phyloP scores from a whole-genome alignment of 192 early-diverging fungal genomes.

The Umbelopsis sp. region DNA sequence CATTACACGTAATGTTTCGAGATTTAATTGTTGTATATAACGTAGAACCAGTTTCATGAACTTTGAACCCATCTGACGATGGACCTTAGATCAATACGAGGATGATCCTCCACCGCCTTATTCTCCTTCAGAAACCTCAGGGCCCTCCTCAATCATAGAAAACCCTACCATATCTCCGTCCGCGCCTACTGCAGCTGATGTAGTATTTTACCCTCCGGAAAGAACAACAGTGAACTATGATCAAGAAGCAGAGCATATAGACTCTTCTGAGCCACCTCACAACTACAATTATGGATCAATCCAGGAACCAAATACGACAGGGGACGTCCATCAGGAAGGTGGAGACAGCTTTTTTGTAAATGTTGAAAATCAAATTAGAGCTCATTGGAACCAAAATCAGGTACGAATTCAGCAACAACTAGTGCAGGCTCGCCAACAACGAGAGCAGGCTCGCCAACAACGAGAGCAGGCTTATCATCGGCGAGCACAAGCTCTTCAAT shows the following conservation, averaged over 20 bases:
- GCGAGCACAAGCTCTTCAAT: background rate
- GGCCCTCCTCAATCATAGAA: background rate
- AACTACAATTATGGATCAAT: background rate
- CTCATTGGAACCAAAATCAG: background rate
- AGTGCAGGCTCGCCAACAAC: background rate
- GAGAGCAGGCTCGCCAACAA: background rate
- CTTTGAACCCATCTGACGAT: background rate
- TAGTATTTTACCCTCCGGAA: background rate
- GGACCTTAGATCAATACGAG: background rate
- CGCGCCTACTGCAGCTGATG: background rate
- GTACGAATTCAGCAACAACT: background rate
- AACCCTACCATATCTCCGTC: background rate
- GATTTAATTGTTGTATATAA: too few species aligned
- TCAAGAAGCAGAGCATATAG: too few species aligned
- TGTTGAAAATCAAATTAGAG: background rate
- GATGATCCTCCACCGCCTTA: slow-evolving; percentile 5
- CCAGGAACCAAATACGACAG: background rate
- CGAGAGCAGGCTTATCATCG: background rate
- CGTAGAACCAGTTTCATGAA: background rate
- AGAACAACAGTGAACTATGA: too few species aligned
- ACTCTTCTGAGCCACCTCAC: background rate
- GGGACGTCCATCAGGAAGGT: background rate
- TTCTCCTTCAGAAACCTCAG: background rate
- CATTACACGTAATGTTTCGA: background rate
- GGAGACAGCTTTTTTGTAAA: background rate